Conservation (phyloP, 495 filamentous ascomycete genomes). For the Bacidia gigantensis region DNA sequence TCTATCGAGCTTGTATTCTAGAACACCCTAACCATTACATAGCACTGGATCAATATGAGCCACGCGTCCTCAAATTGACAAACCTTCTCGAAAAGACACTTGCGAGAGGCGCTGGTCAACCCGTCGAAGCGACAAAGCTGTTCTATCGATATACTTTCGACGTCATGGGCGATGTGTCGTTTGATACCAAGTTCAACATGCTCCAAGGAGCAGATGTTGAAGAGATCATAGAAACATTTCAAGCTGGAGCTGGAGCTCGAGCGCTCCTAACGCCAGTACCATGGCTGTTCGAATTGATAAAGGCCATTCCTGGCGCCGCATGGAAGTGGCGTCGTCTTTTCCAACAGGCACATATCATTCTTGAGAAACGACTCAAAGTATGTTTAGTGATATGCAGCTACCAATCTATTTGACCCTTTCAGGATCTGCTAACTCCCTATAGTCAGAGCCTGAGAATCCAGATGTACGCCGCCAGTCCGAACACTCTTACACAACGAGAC, state of each 20-base stretch:
- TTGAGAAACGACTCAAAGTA: no score
- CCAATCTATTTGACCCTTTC: background rate
- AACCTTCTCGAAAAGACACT: conserved; percentile 17
- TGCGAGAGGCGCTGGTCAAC: background rate
- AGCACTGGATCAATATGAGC: conserved; percentile 22
- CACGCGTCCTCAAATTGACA: conserved; percentile 14
- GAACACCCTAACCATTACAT: background rate
- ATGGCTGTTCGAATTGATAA: conserved; percentile 15
- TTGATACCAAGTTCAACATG: conserved; percentile 60
- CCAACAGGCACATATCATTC: conserved; percentile 8
- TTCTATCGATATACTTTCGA: conserved; percentile 45
- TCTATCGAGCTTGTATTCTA: background rate
- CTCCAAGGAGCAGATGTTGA: conserved; percentile 44
- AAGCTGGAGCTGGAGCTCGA: conserved; percentile 13
- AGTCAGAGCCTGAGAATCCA: conserved; percentile 8
- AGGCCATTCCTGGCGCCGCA: conserved; percentile 12
- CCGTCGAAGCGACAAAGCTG: conserved; percentile 28
- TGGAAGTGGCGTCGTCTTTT: conserved; percentile 11
- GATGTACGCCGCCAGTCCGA: conserved; percentile 8
- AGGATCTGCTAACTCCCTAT: conserved; percentile 3
- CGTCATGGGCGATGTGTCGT: conserved; percentile 56
- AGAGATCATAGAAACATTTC: conserved; percentile 34
- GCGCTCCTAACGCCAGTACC: conserved; percentile 16
- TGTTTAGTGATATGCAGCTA: background rate
- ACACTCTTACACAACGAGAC: background rate